phyloP scores from a whole-genome alignment of 1,284 basidiomycete genomes.

The Inonotus obliquus region DNA sequence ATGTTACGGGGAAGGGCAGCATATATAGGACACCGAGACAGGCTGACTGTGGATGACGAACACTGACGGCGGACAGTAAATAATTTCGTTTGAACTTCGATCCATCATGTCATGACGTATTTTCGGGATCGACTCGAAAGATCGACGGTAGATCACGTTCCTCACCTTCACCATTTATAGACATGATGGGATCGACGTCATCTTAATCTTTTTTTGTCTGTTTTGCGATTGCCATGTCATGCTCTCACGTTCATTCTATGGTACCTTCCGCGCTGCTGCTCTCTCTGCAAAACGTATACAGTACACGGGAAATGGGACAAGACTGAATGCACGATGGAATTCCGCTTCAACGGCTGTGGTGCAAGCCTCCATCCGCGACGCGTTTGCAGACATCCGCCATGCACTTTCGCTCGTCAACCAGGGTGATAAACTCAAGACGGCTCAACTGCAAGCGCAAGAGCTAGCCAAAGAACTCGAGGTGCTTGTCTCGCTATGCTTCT shows the following conservation, averaged over 20 bases:
- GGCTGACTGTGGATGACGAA: no score
- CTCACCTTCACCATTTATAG: not conserved
- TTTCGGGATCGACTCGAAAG: not conserved
- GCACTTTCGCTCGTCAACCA: constrained; percentile 14
- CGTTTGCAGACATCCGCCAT: constrained; percentile 9
- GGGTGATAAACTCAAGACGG: constrained; percentile 7
- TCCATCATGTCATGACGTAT: no score
- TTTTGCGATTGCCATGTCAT: not conserved
- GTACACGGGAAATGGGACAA: not conserved
- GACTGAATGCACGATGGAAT: not conserved
- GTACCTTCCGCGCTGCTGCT: not conserved
- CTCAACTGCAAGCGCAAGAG: not conserved
- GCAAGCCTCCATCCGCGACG: constrained; percentile 5
- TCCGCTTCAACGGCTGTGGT: not conserved
- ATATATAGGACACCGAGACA: no score
- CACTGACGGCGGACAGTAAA: no score
- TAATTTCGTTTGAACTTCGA: no score
- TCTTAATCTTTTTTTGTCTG: not conserved
- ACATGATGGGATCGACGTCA: not conserved
- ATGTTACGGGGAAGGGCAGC: not conserved
- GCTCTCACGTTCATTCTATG: not conserved
- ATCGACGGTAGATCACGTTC: not conserved
- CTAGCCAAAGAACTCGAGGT: constrained; percentile 11
- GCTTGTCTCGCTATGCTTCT: no score
- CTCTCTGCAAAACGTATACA: not conserved